phyloP scores from a whole-genome alignment of 2,329 filamentous ascomycete species.

The Aspergillus latus region DNA sequence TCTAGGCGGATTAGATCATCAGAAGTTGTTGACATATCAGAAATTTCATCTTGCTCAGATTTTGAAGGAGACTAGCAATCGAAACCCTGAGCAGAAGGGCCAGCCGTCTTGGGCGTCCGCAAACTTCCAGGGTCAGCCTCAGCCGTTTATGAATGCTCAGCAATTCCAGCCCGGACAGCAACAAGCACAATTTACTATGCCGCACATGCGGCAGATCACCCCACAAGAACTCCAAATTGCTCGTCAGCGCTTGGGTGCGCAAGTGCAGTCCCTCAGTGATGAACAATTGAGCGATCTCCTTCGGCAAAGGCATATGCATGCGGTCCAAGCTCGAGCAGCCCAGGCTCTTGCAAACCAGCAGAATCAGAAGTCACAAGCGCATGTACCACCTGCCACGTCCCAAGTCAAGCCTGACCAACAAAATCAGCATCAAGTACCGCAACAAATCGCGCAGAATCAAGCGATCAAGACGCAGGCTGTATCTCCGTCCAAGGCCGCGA shows the following conservation, averaged over 20 bases:
- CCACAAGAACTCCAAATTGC: conserved; percentile 38
- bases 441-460: conserved; percentile 30
- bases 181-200: conserved; percentile 29
- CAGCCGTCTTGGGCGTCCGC: conserved; percentile 26
- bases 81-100: conserved; percentile 25
- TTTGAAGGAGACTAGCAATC: conserved; percentile 27
- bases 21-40: conserved; percentile 44
- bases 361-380: conserved; percentile 27
- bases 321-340: conserved; percentile 32
- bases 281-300: conserved; percentile 44
- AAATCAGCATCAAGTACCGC: conserved; percentile 26
- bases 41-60: conserved; percentile 47
- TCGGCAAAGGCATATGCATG: conserved; percentile 38
- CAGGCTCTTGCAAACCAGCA: conserved; percentile 26
- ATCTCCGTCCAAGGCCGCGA: conserved; percentile 28
- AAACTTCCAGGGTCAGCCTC: conserved; percentile 29
- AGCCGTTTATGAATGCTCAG: conserved; percentile 31
- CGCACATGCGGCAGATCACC: conserved; percentile 36
- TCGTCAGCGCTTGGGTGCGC: conserved; percentile 37
- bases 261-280: conserved; percentile 38
- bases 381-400: conserved; percentile 22
- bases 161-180: conserved; percentile 32
- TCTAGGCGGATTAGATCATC: conserved; percentile 41
- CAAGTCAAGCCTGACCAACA: conserved; percentile 27
- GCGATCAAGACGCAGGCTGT: conserved; percentile 32